These are phyloP conservation scores for Chionographis japonica DNA, from an alignment of 106 monocot genomes.

Conservation along the genomic window DNA sequence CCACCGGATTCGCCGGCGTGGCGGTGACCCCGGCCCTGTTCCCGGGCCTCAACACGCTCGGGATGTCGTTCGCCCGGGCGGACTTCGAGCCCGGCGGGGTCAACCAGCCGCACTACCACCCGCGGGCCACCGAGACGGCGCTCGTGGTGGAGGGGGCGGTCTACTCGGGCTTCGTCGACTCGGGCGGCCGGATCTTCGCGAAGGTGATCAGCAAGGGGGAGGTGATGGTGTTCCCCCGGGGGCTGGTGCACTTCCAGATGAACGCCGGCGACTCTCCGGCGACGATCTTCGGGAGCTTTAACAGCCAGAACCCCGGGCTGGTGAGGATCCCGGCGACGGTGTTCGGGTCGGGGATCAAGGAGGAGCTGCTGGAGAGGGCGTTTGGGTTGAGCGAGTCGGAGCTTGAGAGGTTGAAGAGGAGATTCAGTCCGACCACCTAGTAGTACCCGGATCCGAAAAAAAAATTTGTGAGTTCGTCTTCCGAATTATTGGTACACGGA, in stretches of 20 bases:
- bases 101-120: constrained; percentile 70
- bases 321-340: constrained; percentile 39
- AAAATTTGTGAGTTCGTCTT: background rate
- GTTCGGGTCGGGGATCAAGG: constrained; percentile 50
- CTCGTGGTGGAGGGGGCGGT: constrained; percentile 39
- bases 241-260: constrained; percentile 59
- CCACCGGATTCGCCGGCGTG: constrained; percentile 39
- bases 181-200: constrained; percentile 33
- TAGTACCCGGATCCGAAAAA: background rate
- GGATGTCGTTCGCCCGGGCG: constrained; percentile 54
- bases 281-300: constrained; percentile 43
- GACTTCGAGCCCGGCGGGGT: constrained; percentile 46
- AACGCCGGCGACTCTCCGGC: constrained; percentile 43
- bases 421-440: constrained; percentile 22
- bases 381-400: constrained; percentile 49
- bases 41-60: constrained; percentile 60
- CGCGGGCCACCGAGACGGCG: constrained; percentile 56
- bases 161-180: constrained; percentile 50
- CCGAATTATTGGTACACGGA: too few relatives aligned
- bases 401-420: constrained; percentile 38
- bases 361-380: constrained; percentile 52
- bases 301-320: constrained; percentile 55
- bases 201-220: constrained; percentile 37
- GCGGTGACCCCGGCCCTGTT: constrained; percentile 33
- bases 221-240: constrained; percentile 56